These are phyloP conservation scores for Pelargonium fulgidum DNA, from an alignment of 441 rosid genomes.

Conservation along the genomic window DNA sequence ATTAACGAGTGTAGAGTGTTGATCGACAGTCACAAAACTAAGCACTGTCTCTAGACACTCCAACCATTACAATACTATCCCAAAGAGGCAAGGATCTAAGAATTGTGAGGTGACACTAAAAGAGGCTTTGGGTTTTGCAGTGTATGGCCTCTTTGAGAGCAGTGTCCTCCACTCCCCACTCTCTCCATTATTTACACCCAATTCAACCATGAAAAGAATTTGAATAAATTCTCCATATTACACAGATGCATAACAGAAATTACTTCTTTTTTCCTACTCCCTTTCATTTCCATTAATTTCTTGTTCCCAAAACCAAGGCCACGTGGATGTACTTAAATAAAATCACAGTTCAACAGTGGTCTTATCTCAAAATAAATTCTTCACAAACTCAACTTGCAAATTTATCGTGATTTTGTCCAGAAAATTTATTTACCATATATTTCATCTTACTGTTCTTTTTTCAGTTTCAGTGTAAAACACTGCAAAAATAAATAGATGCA, in stretches of 20 bases:
- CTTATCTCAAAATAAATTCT: neutral
- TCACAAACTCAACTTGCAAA: neutral
- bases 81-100: neutral
- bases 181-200: neutral
- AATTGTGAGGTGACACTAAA: neutral
- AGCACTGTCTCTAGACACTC: no score
- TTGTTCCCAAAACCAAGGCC: neutral
- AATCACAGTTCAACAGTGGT: neutral
- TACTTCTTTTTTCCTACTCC: neutral
- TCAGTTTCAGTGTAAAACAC: neutral
- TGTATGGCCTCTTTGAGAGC: neutral
- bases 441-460: neutral
- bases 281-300: neutral
- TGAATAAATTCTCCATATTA: neutral
- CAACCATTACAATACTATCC: neutral
- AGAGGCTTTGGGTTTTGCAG: neutral
- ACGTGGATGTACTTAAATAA: neutral
- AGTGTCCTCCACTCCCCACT: neutral
- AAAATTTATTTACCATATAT: neutral
- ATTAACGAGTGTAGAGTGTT: no score
- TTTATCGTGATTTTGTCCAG: neutral
- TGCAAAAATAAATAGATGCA: neutral
- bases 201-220: neutral
- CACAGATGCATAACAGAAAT: neutral
- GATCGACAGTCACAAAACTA: no score